Evolutionary conservation across 495 filamentous ascomycete genomes (phyloP).

Genomic region (Lasiosphaeriaceae sp.): DNA sequence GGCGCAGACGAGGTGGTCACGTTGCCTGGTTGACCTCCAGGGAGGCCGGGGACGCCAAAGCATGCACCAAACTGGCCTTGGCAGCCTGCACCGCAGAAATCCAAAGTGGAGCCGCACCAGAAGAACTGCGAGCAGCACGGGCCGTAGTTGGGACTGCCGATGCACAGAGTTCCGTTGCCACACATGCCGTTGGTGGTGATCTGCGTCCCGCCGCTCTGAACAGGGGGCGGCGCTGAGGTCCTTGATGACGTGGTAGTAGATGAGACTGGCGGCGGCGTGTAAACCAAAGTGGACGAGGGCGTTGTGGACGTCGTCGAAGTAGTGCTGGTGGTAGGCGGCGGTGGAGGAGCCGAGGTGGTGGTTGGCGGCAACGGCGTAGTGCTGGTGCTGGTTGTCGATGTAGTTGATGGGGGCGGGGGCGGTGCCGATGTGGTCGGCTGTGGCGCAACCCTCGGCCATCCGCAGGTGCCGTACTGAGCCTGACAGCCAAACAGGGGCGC

Average conservation of each 20-base stretch:
- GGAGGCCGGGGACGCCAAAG: constrained; percentile 10
- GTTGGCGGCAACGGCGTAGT: constrained; percentile 6
- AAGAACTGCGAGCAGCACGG: constrained; percentile 44
- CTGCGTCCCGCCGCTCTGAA: constrained; percentile 13
- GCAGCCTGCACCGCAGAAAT: constrained; percentile 52
- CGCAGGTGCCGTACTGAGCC: constrained; percentile 37
- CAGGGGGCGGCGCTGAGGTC: background rate
- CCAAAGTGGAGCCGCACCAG: constrained; percentile 45
- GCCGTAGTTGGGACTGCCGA: constrained; percentile 24
- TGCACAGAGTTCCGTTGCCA: constrained; percentile 33
- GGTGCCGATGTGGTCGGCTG: constrained; percentile 8
- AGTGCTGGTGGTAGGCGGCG: background rate
- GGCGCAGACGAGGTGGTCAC: constrained; percentile 6
- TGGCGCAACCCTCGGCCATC: constrained; percentile 20
- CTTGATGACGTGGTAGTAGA: background rate
- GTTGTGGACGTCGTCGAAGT: constrained; percentile 5
- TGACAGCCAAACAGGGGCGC: constrained; percentile 47
- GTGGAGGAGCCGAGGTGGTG: constrained; percentile 10
- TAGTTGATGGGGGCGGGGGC: constrained; percentile 6
- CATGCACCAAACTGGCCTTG: constrained; percentile 41
- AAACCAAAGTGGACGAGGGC: constrained; percentile 5
- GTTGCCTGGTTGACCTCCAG: constrained; percentile 9
- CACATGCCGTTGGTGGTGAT: constrained; percentile 31
- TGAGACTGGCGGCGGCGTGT: background rate
- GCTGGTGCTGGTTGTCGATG: constrained; percentile 15